Evolutionary conservation across 345 rosid species (phyloP).

Genomic region (Brassica juncea): DNA sequence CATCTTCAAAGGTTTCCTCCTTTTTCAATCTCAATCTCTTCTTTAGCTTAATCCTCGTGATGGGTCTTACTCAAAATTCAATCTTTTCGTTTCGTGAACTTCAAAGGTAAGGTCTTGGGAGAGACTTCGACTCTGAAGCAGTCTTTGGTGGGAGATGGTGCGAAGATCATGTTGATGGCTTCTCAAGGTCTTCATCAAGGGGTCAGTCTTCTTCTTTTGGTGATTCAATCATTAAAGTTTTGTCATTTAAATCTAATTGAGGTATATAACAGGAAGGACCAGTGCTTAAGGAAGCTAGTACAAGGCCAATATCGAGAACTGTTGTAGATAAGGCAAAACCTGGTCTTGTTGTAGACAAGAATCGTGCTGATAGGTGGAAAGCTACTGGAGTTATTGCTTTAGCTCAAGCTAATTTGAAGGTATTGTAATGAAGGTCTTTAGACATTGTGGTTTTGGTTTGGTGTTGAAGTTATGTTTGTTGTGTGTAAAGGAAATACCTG

Average conservation of each 20-base stretch:
- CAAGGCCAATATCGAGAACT: slow-evolving; percentile 54
- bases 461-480: slow-evolving; percentile 23
- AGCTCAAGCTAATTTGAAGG: slow-evolving; percentile 72
- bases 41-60: not conserved
- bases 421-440: slow-evolving; percentile 30
- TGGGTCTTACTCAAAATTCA: slow-evolving; percentile 6
- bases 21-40: not conserved
- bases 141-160: slow-evolving; percentile 64
- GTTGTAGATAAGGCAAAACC: slow-evolving; percentile 31
- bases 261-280: slow-evolving; percentile 65
- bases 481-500: slow-evolving; percentile 59
- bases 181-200: slow-evolving; percentile 96
- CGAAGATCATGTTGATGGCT: slow-evolving; percentile 86
- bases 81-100: not conserved
- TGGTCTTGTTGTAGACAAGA: slow-evolving; percentile 48
- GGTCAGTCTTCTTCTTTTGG: slow-evolving; percentile 42
- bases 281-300: slow-evolving; percentile 58
- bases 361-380: slow-evolving; percentile 63
- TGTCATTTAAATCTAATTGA: not conserved
- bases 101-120: slow-evolving; percentile 71
- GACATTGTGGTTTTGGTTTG: slow-evolving; percentile 6
- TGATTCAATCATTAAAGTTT: not conserved
- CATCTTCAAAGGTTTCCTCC: slow-evolving; percentile 68
- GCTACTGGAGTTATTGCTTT: slow-evolving; percentile 74
- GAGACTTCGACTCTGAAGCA: slow-evolving; percentile 67